Base-by-base conservation (phyloP, 148 eudicot species). In the Diospyros lotus region DNA sequence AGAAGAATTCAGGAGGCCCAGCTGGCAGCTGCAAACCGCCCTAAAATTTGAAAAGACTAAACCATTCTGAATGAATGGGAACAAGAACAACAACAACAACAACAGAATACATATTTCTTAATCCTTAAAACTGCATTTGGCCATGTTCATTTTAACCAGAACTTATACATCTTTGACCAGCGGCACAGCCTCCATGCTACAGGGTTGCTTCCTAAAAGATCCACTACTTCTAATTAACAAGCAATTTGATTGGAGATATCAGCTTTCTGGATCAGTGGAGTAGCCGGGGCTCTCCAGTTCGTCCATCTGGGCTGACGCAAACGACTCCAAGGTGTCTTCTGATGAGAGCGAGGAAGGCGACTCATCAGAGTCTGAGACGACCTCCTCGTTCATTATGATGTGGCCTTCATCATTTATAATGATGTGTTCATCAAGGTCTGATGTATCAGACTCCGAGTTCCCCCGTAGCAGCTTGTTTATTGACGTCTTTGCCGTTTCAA, bases 221-320 rank as follows among this genome's bases (percentile, higher is more conserved):
- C 28, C 28, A 28, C 28, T 0, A 28, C 28, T 28, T 28, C 28
- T 28, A 28, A 28, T 28, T 28, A 28, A 28, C 28, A 28, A 28
- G 28, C 28, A 28, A 28, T 28, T 60, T 18, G 60, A 56, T 56
- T 9, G n/a, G 4, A 53, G 2, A 54, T 72, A 12, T 82, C 78
- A 89, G 63, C 64, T 68, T 68, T 84, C 93, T 2, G 85, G 66
- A 81, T 88, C 95, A 7, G 82, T 66, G 8, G 73, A 79, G 51
- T 82, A 62, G 5, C 74, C 72, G 6, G 90, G 93, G 81, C 87
- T 90, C 7, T 87, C 94, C 5, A 82, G 66, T 60, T 92, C 97
- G 53, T 87, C 96, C 86, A 77, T 93, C 81, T 88, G 86, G 40
- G 99, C 99, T 42, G 99, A 95, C 60, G 84, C 99, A 77, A 95